phyloP scores from a whole-genome alignment of 148 eudicot species.

The Arctostaphylos glauca region DNA sequence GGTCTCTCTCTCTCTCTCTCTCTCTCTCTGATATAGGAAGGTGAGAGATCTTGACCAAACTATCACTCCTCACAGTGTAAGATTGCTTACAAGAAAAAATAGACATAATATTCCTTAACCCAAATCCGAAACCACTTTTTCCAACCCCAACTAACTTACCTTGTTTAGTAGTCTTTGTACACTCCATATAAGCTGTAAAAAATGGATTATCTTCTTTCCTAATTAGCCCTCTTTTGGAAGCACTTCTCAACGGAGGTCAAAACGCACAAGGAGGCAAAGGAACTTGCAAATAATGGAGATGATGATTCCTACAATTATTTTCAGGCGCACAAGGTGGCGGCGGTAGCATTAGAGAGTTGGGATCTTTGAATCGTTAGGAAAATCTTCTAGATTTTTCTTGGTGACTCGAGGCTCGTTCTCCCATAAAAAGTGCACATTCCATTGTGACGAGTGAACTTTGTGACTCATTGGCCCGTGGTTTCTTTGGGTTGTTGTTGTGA shows the following conservation, averaged over 20 bases:
- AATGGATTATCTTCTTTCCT: slow-evolving; percentile 42
- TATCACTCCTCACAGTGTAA: slow-evolving; percentile 28
- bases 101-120: slow-evolving; percentile 20
- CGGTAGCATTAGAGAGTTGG: slow-evolving; percentile 10
- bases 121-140: slow-evolving; percentile 14
- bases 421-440: slow-evolving; percentile 47
- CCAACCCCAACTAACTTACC: slow-evolving; percentile 7
- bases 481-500: no score
- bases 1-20: slow-evolving; percentile 10
- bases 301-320: no score
- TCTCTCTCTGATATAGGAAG: slow-evolving; percentile 19
- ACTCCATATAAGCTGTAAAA: slow-evolving; percentile 36
- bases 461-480: slow-evolving; percentile 18
- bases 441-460: slow-evolving; percentile 21
- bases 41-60: slow-evolving; percentile 21
- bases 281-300: no score
- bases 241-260: slow-evolving; percentile 25
- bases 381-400: slow-evolving; percentile 11
- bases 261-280: slow-evolving; percentile 48
- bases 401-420: slow-evolving; percentile 44
- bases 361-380: not conserved
- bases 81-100: slow-evolving; percentile 38
- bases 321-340: no score
- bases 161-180: slow-evolving; percentile 30
- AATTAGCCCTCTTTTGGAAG: slow-evolving; percentile 17